Evolutionary conservation across 768 basidiomycete species (phyloP).

Genomic region (Xerocomellus dryophilus): DNA sequence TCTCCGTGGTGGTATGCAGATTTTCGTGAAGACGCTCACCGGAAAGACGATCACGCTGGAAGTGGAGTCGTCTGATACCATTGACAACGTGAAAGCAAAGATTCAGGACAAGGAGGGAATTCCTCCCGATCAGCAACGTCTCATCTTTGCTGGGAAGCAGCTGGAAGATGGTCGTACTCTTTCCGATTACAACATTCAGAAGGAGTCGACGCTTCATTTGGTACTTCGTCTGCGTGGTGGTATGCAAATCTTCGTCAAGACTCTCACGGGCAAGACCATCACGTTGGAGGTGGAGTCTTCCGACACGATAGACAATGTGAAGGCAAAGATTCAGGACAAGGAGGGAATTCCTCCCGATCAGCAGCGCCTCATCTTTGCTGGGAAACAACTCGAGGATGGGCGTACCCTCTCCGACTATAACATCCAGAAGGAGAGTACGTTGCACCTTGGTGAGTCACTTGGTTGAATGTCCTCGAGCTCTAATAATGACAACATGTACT

Average conservation of each 20-base stretch:
- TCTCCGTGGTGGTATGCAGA: conserved; percentile 89
- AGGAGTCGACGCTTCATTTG: conserved; percentile 75
- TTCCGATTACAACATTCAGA: conserved; percentile 80
- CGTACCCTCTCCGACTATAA: conserved; percentile 77
- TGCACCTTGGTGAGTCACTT: conserved; percentile 47
- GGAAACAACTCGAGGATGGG: conserved; percentile 77
- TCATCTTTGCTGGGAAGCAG: conserved; percentile 94
- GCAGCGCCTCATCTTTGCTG: conserved; percentile 76
- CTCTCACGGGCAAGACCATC: conserved; percentile 74
- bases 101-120: conserved; percentile 85
- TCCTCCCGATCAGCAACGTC: conserved; percentile 79
- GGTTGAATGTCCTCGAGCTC: accelerated
- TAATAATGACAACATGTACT: background rate
- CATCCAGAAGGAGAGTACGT: conserved; percentile 72
- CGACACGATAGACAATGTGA: conserved; percentile 75
- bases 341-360: conserved; percentile 79
- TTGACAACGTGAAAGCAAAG: conserved; percentile 85
- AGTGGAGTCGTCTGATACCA: conserved; percentile 90
- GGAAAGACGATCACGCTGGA: conserved; percentile 93
- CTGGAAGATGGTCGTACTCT: conserved; percentile 91
- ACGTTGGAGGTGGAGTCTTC: conserved; percentile 74
- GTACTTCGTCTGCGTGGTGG: conserved; percentile 69
- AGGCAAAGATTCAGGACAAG: conserved; percentile 78
- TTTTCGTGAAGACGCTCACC: conserved; percentile 84
- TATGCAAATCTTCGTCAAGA: conserved; percentile 74